Base-by-base conservation (phyloP, 176 grass and related monocot genomes). In the Carex littledalei region DNA sequence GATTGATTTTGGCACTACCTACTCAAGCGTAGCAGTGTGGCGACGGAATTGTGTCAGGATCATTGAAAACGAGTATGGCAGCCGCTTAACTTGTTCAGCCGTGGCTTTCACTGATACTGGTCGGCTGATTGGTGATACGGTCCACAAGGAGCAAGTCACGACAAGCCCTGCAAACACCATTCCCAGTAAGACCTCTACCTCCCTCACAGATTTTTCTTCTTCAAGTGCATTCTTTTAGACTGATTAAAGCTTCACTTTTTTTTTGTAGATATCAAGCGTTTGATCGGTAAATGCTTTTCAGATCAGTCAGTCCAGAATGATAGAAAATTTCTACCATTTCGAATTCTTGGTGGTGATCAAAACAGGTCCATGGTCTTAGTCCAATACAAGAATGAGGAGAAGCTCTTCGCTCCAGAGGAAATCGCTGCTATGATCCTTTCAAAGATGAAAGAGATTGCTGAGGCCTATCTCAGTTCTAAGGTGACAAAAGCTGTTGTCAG, bases 1-100 rank as follows among this genome's bases (percentile, higher is more conserved):
- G 3, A 82, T 82, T n/a, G 80, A 82, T 82, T 82, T 82, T 13
- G 80, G 80, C 7, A 82, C 61, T 8, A 82, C 80, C 2, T 64
- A 64, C 80, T 82, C 80, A 14, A 5, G 10, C 2, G 80, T 81
- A 22, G 56, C 55, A 13, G 78, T 81, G 0, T 81, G 78, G 78
- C 29, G 3, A 4, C 16, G 7, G 3, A 64, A 64, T 82, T 20
- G 80, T 50, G 61, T 39, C 39, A 47, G 67, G n/a, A 82, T 82
- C 20, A 67, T 67, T 67, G 35, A 43, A 47, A 82, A 82, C 4
- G 80, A 82, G 37, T 82, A 82, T 31, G 39, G 80, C 2, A 82
- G 80, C n/a, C 41, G 60, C 20, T 22, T 24, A 49, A 82, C 60
- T 1, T 58, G 11, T 53, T 82, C 80, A 49, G 11, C 35, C 0